Evolutionary conservation across 306 rosid genomes (phyloP).

Genomic region (Amphicarpaea edgeworthii): DNA sequence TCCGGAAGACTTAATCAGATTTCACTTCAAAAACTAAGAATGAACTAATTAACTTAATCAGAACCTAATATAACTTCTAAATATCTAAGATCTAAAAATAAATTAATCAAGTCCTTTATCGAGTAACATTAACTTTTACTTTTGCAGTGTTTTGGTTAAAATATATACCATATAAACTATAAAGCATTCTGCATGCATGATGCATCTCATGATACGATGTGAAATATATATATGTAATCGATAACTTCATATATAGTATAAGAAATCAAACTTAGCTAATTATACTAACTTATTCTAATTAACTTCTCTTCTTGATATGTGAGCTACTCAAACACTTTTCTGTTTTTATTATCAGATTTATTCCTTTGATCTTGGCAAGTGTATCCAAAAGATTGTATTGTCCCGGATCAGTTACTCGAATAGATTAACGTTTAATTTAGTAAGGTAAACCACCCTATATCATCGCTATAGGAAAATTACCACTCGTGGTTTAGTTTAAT

Average conservation of each 20-base stretch:
- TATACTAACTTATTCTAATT: not conserved
- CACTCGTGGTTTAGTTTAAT: slow-evolving; percentile 21
- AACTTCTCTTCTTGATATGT: not conserved
- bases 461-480: not conserved
- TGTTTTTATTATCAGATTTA: not conserved
- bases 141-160: not conserved
- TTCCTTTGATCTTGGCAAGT: not conserved
- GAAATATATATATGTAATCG: not conserved
- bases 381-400: not conserved
- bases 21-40: not conserved
- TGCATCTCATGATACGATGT: not conserved
- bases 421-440: slow-evolving; percentile 5
- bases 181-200: not conserved
- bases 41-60: not conserved
- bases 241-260: not conserved
- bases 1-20: not conserved
- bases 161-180: not conserved
- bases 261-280: not conserved
- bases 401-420: not conserved
- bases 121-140: not conserved
- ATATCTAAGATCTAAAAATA: not conserved
- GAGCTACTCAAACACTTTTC: not conserved
- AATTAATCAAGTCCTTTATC: not conserved
- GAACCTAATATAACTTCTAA: not conserved
- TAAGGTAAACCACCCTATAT: not conserved